Percentiles rank a stretch among this genome's conserved stretches.
Evolutionary conservation across 257 asterid species (phyloP).

Genomic region (Rauvolfia tetraphylla): DNA sequence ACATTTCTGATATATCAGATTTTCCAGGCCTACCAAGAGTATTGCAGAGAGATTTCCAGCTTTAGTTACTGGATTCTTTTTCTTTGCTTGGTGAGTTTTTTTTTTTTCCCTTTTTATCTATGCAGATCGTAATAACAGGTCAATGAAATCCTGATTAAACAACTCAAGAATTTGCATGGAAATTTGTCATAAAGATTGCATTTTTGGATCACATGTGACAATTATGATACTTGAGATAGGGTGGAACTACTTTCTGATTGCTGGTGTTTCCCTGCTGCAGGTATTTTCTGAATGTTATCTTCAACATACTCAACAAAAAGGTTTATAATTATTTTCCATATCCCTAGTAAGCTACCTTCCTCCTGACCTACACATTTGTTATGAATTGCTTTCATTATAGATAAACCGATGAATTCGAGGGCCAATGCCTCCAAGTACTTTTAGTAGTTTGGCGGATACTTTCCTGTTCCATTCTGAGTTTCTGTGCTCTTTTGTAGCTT

Average conservation of each 20-base stretch:
- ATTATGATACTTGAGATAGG: not conserved
- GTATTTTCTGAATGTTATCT: constrained; percentile 59
- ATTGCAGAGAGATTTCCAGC: constrained; percentile 53
- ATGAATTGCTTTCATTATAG: not conserved
- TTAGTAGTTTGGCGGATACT: not conserved
- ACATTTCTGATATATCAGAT: not conserved
- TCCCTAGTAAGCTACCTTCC: constrained; percentile 43
- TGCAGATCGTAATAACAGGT: not conserved
- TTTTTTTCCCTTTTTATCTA: not conserved
- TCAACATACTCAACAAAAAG: constrained; percentile 63
- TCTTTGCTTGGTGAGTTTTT: constrained; percentile 46
- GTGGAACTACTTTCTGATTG: not conserved
- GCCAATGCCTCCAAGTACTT: not conserved
- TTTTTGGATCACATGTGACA: not conserved
- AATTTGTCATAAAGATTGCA: not conserved
- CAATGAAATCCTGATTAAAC: not conserved
- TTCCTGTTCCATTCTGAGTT: not conserved
- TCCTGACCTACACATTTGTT: not conserved
- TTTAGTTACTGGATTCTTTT: constrained; percentile 62
- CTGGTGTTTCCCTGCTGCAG: constrained; percentile 29
- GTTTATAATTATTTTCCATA: constrained; percentile 65
- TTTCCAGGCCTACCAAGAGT: constrained; percentile 35
- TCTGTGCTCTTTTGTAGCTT: constrained; percentile 27
- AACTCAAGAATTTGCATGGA: not conserved
- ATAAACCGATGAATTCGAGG: not conserved